phyloP scores from a whole-genome alignment of 2,329 filamentous ascomycete species.

The Colletotrichum chrysophilum region DNA sequence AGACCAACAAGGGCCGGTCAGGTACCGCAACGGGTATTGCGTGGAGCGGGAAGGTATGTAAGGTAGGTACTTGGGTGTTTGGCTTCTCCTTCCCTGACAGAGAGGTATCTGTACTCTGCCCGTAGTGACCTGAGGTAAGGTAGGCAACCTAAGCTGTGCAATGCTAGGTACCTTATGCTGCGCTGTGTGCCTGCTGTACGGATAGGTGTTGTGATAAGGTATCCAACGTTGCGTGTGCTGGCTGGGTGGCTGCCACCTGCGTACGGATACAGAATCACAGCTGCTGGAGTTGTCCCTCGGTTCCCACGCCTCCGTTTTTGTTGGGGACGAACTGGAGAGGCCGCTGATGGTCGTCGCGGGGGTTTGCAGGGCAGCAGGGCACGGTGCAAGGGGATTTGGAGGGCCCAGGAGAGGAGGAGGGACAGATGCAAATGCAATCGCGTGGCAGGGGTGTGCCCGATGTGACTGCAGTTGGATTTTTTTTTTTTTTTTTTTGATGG shows the following conservation, averaged over 20 bases:
- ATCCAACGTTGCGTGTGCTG: not conserved
- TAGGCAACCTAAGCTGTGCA: not conserved
- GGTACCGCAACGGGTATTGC: not conserved
- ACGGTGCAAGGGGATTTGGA: conserved; percentile 9
- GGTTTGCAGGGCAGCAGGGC: conserved; percentile 18
- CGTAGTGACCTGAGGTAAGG: not conserved
- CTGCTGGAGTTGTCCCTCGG: not conserved
- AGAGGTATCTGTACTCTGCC: not conserved
- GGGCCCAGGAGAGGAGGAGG: not conserved
- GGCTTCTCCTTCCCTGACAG: not conserved
- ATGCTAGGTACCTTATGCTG: not conserved
- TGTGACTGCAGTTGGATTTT: not conserved
- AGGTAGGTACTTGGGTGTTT: not conserved
- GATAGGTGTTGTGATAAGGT: not conserved
- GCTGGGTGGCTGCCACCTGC: not conserved
- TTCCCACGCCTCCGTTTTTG: conserved; percentile 19
- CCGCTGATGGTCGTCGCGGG: conserved; percentile 4
- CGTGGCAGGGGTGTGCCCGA: conserved; percentile 2
- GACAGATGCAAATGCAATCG: not conserved
- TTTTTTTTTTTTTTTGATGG: not conserved
- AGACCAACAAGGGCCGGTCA: not conserved
- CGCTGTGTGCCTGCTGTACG: not conserved
- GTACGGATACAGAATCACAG: not conserved
- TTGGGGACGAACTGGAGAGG: conserved; percentile 21
- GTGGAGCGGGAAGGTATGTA: not conserved